Base-by-base conservation (phyloP, 805 yeast species). In the Cyberlindnera sargentensis region DNA sequence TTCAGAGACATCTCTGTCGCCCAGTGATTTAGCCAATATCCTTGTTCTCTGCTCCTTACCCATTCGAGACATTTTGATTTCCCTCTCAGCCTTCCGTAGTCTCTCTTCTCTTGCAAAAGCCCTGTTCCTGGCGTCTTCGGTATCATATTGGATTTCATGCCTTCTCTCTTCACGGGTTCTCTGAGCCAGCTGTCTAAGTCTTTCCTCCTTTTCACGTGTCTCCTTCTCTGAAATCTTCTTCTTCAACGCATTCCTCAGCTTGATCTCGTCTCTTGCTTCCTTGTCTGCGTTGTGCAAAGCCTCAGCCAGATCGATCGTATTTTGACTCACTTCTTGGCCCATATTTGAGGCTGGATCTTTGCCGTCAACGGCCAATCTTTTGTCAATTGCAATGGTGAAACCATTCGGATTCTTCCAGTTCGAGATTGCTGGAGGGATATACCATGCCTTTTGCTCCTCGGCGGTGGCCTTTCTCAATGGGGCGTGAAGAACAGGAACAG, bases 401-500 rank as follows among this genome's bases (percentile, higher is more conserved):
- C 98, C 97, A 52, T 85, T 84, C 15, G 90, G 86, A 61, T 93
- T 93, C 62, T 89, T 90, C 97, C 98, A 93, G 61, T 87, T 88
- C 1, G 98, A 91, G 0, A 91, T 76, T 1, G 95, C 87, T 0
- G 95, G 81, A 0, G 98, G 98, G 29, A 93, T 88, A 39, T 74
- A 72, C 96, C 97, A 91, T 47, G 76, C 73, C 27, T 75, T 78
- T 49, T 80, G 84, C 42, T 89, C 95, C 51, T 82, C 86, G 27
- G 77, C 76, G 0, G 89, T 75, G 20, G 83, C 60, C 54, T 72
- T 67, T 24, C 51, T 47, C 34, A 52, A 42, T 4, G 76, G 77
- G 5, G 78, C 71, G n/a, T 74, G 62, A 29, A 78, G 68, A n/a
- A 85, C 79, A 36, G 88, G 71, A 0, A 87, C 76, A 0, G 95